Evolutionary conservation across 169 alveolate genomes (phyloP), one percentile per base, ranked within the genome.

Genomic region (Cryptosporidium felis): DNA sequence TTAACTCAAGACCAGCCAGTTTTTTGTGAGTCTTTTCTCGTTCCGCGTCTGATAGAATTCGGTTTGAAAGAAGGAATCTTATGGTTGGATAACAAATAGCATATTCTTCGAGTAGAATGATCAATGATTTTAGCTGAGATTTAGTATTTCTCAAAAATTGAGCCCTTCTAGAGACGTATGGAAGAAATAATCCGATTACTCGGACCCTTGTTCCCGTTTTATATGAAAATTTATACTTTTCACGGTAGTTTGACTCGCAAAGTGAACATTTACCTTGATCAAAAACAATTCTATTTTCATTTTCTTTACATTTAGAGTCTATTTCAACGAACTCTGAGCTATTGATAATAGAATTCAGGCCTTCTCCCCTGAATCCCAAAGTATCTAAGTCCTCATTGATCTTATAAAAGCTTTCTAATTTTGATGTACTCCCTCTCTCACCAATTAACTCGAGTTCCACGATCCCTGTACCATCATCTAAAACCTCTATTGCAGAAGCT

Each of bases 361-460:
- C 98, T 80, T 94, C 96, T 4, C 98, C 99, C 90, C 99, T 82
- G 88, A 98, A 98, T 0, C 99, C 99, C 53, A 96, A 91, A 21
- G 99, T 94, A 41, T 89, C 90, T 6, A 97, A 91, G 8, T 92
- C 63, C 40, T 90, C 74, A 80, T 92, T 93, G 26, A 98, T 90
- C 74, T 96, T 98, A 36, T 95, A 95, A 81, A 96, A 95, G 45
- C 88, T 92, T 26, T 89, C 74, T 16, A 98, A 90, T 82, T 98
- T 98, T 18, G 99, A 96, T 1, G 99, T 98, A 32, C 97, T 92
- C 21, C 97, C 97, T 42, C 97, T 82, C 51, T 80, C 90, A 16
- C 92, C 89, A 28, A 90, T 46, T 1, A 32, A 47, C 44, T 63
- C 80, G 42, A 80, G 81, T 36, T 93, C 94, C 26, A 90, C 81